These are phyloP conservation scores for Aspergillus homomorphus DNA, from an alignment of 495 filamentous ascomycete species.

Conservation along the genomic window DNA sequence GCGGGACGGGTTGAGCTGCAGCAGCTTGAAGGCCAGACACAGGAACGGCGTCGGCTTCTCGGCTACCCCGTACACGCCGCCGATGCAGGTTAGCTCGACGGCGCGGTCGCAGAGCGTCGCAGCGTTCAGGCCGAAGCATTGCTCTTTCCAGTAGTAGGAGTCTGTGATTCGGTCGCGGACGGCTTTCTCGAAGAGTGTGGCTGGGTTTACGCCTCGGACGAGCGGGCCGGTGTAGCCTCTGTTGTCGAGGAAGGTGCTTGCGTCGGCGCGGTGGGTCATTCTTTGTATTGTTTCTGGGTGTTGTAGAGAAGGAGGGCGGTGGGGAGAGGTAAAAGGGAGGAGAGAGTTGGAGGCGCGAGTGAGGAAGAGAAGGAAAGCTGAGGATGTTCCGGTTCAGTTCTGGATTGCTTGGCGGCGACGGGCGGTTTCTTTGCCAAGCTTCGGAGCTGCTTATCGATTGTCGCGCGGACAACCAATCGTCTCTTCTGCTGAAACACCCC, in stretches of 20 bases:
- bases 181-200: slow-evolving; percentile 85
- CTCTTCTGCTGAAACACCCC: background rate
- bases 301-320: background rate
- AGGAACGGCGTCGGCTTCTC: slow-evolving; percentile 91
- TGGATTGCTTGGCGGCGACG: background rate
- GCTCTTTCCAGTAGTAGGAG: slow-evolving; percentile 97
- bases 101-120: slow-evolving; percentile 88
- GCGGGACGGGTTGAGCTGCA: slow-evolving; percentile 77
- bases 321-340: background rate
- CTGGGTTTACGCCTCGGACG: slow-evolving; percentile 79
- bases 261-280: slow-evolving; percentile 65
- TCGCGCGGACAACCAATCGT: slow-evolving; percentile 39
- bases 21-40: slow-evolving; percentile 90
- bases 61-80: slow-evolving; percentile 76
- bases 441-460: slow-evolving; percentile 41
- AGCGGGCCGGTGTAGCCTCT: slow-evolving; percentile 67
- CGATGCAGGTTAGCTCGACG: slow-evolving; percentile 75
- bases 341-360: slow-evolving; percentile 5
- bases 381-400: background rate
- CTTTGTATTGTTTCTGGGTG: slow-evolving; percentile 15
- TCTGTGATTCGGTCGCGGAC: slow-evolving; percentile 93
- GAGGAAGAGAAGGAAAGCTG: slow-evolving; percentile 9
- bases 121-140: slow-evolving; percentile 93
- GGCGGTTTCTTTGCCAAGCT: background rate
- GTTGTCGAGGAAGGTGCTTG: slow-evolving; percentile 73